phyloP scores from a whole-genome alignment of 768 basidiomycete genomes.

The Phylloporus sp. region DNA sequence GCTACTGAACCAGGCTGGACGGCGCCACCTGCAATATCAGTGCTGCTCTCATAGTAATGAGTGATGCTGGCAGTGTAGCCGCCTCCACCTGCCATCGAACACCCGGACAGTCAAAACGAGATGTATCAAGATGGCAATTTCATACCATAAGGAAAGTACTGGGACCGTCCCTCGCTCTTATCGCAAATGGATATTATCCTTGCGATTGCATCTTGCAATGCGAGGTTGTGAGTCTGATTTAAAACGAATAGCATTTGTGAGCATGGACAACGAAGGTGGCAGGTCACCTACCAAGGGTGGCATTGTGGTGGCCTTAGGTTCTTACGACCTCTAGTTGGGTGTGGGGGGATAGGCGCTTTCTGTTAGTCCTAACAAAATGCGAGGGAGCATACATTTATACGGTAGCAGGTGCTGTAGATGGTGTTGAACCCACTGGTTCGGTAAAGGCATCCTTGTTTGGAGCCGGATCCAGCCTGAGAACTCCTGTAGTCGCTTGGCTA shows the following conservation, averaged over 20 bases:
- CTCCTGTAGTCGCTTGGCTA: too few relatives aligned
- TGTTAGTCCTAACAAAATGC: background rate
- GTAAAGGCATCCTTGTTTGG: background rate
- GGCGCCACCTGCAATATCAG: conserved; percentile 5
- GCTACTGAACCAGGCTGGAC: conserved; percentile 12
- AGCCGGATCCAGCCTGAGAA: too few relatives aligned
- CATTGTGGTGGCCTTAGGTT: background rate
- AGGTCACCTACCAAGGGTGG: background rate
- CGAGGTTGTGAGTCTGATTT: background rate
- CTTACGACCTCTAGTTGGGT: background rate
- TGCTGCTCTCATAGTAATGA: conserved; percentile 14
- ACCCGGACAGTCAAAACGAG: background rate
- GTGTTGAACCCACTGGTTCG: background rate
- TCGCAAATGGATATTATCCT: background rate
- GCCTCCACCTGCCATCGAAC: conserved; percentile 2
- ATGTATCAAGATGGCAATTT: background rate
- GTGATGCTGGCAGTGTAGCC: conserved; percentile 11
- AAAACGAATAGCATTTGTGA: background rate
- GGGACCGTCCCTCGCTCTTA: conserved; percentile 1
- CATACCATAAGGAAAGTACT: conserved; percentile 8
- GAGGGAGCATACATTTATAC: background rate
- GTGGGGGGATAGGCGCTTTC: background rate
- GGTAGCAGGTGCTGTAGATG: background rate
- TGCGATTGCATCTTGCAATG: background rate
- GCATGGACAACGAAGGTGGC: background rate